Conservation (phyloP, 1,139 yeast species). For the Fermentozyma sake region DNA sequence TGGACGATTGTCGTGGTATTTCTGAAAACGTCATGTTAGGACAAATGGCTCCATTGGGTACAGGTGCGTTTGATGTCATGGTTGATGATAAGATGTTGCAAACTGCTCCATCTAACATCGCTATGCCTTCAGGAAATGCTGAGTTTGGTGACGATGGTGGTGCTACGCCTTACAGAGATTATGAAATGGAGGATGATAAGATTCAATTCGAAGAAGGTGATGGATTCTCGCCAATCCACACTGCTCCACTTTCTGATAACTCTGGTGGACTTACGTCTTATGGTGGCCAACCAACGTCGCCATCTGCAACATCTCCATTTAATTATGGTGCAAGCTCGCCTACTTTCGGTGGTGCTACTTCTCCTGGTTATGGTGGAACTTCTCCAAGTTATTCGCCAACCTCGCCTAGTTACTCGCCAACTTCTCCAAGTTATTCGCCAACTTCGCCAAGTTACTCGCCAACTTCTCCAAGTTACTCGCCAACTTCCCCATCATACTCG, state of each 20-base stretch:
- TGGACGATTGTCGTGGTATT: constrained; percentile 98
- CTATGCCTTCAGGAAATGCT: constrained; percentile 27
- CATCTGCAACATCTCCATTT: constrained; percentile 56
- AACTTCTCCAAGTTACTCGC: constrained; percentile 67
- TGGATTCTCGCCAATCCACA: constrained; percentile 91
- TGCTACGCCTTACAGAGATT: constrained; percentile 88
- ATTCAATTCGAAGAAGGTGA: constrained; percentile 78
- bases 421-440: constrained; percentile 55
- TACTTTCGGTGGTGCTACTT: constrained; percentile 61
- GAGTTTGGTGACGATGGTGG: constrained; percentile 68
- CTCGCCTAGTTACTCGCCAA: constrained; percentile 48
- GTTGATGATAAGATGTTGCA: constrained; percentile 87
- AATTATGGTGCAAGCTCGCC: constrained; percentile 38
- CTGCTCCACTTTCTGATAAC: constrained; percentile 77
- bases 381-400: constrained; percentile 49
- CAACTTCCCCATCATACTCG: constrained; percentile 71
- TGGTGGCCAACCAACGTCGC: constrained; percentile 60
- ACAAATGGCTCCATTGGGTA: constrained; percentile 97
- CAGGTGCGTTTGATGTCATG: constrained; percentile 96
- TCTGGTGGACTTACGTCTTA: constrained; percentile 93
- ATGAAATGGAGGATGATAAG: constrained; percentile 73
- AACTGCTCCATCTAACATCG: constrained; percentile 54
- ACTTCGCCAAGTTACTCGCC: constrained; percentile 74
- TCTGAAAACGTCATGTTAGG: constrained; percentile 98
- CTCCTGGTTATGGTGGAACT: constrained; percentile 53